phyloP scores from a whole-genome alignment of 1,284 basidiomycete genomes.

The Leccinum huronense region DNA sequence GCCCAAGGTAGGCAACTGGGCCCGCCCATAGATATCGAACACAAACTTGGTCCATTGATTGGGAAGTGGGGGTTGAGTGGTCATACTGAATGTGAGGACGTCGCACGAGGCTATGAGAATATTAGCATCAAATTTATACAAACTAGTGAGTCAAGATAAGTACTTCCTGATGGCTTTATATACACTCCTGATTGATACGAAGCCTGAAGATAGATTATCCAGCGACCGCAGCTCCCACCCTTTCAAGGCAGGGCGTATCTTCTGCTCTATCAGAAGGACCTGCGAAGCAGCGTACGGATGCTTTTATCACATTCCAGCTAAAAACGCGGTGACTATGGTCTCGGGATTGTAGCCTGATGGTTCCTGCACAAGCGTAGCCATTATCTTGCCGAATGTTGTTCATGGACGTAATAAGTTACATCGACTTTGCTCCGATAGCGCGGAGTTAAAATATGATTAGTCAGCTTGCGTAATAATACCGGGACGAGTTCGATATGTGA shows the following conservation, averaged over 20 bases:
- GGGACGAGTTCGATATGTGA: too few species aligned
- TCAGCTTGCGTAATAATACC: too few species aligned
- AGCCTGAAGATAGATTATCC: not conserved
- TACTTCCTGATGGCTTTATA: not conserved
- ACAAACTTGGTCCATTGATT: constrained; percentile 32
- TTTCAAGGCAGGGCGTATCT: not conserved
- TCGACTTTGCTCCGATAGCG: too few species aligned
- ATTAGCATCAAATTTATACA: not conserved
- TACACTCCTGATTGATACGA: not conserved
- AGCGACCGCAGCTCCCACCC: not conserved
- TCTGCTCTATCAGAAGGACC: not conserved
- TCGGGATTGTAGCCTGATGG: not conserved
- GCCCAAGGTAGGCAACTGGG: constrained; percentile 45
- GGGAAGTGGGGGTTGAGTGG: constrained; percentile 17
- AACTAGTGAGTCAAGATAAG: too few species aligned
- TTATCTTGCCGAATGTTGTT: too few species aligned
- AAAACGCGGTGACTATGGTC: too few species aligned
- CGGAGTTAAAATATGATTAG: too few species aligned
- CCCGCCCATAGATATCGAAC: constrained; percentile 38
- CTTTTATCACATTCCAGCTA: not conserved
- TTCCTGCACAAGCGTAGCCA: too few species aligned
- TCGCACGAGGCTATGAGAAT: not conserved
- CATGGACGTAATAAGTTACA: too few species aligned
- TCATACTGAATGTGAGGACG: constrained; percentile 20
- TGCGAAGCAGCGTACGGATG: not conserved